Conservation (phyloP, 176 grass and related monocot species). For the Juncus inflexus region DNA sequence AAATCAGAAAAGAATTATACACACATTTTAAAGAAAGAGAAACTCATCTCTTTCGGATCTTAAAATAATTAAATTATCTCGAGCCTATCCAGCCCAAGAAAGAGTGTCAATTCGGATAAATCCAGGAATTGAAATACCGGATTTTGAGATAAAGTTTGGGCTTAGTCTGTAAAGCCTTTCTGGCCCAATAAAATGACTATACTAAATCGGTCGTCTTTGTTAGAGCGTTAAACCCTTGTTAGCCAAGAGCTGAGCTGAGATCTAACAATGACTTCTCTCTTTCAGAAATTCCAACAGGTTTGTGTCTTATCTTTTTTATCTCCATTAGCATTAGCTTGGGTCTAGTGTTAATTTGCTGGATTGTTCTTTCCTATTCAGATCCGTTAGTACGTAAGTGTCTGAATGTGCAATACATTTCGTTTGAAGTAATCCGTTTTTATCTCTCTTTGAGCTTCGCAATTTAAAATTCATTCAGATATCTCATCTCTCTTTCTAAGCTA, state of each 20-base stretch:
- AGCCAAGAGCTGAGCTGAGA: neutral
- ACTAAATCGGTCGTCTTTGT: neutral
- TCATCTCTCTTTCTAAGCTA: too few species aligned
- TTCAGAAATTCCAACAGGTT: slow-evolving; percentile 65
- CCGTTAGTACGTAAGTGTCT: neutral
- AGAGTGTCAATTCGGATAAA: neutral
- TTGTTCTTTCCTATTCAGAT: neutral
- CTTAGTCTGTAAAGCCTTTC: neutral
- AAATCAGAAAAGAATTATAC: too few species aligned
- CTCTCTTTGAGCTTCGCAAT: neutral
- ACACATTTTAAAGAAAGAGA: too few species aligned
- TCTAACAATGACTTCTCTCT: slow-evolving; percentile 54
- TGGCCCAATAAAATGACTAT: neutral
- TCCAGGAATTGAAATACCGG: neutral
- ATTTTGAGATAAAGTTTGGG: neutral
- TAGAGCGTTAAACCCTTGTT: slow-evolving; percentile 16
- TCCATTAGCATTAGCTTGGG: neutral
- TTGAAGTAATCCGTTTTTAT: neutral
- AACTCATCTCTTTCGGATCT: too few species aligned
- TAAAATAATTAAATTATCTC: too few species aligned
- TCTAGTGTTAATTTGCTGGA: neutral
- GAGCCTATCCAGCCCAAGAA: neutral
- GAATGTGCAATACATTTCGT: neutral
- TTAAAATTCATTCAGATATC: too few species aligned
- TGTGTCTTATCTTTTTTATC: neutral